Base-by-base conservation (phyloP, 306 rosid genomes). In the Corylus avellana region DNA sequence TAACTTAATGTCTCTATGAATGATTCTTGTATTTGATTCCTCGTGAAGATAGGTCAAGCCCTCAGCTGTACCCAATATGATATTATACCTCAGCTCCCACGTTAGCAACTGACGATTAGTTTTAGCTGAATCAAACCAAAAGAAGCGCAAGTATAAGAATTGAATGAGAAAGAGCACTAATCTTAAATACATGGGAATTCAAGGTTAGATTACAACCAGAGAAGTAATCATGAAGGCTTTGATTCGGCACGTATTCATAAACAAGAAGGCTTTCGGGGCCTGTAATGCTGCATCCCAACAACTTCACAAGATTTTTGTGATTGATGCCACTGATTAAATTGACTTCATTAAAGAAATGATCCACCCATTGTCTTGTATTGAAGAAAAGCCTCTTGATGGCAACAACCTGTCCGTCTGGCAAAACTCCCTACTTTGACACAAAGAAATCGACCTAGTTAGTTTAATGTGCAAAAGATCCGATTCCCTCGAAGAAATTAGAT, bases 231-330 rank as follows among this genome's bases (percentile, higher is more conserved):
- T 78, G 79, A 55, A 91, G 87, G 85, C 95, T 91, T 77, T 50
- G 83, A 74, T 91, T 91, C 27, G 92, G 87, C 76, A 84, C 86
- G 10, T 87, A 88, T 89, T 91, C 95, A 8, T 91, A 91, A 80
- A 91, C 91, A 67, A 91, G 90, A 77, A 91, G 92, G 85, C 95
- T 91, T 78, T 91, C 95, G 1, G 95, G 95, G 76, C 95, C 92
- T 46, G 95, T 84, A 75, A 91, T 88, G 84, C 92, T 91, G 88
- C 89, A 91, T 4, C 95, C 95, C 57, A 91, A 74, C 69, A 91
- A 85, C 80, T 80, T 61, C 2, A 91, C 90, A 29, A 91, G 95
- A 74, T 85, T 85, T 13, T 79, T 85, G 67, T 85, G 88, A 57
- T 77, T 70, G 67, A 85, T 82, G 44, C 67, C 77, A n/a, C 86